A percentile compares a stretch with the other conserved stretches of the same genome.
phyloP scores from a whole-genome alignment of 495 filamentous ascomycete genomes.

The Aspergillus indologenus region DNA sequence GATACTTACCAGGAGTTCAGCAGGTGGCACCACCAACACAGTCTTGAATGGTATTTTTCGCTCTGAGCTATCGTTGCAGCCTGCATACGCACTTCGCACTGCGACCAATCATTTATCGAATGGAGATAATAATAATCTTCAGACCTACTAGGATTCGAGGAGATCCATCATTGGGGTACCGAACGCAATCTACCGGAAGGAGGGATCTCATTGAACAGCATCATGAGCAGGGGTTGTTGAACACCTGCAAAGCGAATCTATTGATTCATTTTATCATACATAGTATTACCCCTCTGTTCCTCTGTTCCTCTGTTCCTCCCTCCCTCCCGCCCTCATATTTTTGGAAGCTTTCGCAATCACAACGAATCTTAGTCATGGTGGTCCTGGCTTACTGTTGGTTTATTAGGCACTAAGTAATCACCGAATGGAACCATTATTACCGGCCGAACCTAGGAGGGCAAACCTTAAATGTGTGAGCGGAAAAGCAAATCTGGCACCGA shows the following conservation, averaged over 20 bases:
- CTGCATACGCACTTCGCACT: not conserved
- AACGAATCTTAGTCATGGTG: too few species aligned
- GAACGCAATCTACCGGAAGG: not conserved
- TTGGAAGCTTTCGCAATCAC: too few species aligned
- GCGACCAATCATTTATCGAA: not conserved
- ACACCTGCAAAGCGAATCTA: too few species aligned
- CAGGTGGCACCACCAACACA: not conserved
- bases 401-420: not conserved
- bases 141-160: not conserved
- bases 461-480: slow-evolving; percentile 1
- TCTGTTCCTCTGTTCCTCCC: too few species aligned
- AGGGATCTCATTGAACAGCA: not conserved
- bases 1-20: too few species aligned
- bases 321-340: too few species aligned
- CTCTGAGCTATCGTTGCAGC: not conserved
- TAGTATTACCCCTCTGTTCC: too few species aligned
- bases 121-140: not conserved
- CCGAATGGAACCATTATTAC: not conserved
- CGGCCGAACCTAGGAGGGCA: slow-evolving; percentile 2
- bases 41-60: too few species aligned
- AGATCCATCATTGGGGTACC: not conserved
- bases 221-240: too few species aligned
- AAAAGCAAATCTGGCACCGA: slow-evolving; percentile 8
- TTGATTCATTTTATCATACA: too few species aligned
- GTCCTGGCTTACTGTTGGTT: not conserved